Conservation (phyloP, 495 filamentous ascomycete genomes). For the Ascobolus immersus region DNA sequence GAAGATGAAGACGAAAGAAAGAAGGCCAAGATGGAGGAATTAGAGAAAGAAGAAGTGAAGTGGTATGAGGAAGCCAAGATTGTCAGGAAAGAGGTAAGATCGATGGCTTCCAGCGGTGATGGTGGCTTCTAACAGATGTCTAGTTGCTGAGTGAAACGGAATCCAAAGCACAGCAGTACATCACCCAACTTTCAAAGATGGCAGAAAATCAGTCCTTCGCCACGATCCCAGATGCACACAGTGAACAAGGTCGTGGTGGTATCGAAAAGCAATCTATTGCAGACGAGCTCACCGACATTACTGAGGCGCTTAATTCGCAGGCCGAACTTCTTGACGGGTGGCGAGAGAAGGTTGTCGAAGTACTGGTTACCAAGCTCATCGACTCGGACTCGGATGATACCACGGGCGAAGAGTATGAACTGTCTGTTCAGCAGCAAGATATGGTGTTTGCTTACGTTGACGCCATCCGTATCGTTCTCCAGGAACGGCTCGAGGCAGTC, state of each 20-base stretch:
- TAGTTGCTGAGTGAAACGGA: constrained; percentile 9
- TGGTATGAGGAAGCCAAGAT: constrained; percentile 51
- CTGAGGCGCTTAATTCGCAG: constrained; percentile 38
- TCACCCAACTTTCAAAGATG: constrained; percentile 25
- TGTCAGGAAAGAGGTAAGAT: constrained; percentile 39
- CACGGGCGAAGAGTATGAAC: constrained; percentile 71
- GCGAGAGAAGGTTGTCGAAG: constrained; percentile 40
- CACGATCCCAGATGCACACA: constrained; percentile 33
- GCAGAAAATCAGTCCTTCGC: constrained; percentile 28
- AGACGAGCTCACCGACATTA: constrained; percentile 29
- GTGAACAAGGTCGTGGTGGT: constrained; percentile 27
- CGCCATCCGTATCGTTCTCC: constrained; percentile 43
- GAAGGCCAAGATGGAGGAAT: constrained; percentile 24
- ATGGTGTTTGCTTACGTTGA: constrained; percentile 55
- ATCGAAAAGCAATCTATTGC: constrained; percentile 34
- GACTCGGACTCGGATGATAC: constrained; percentile 53
- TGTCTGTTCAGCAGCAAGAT: constrained; percentile 67
- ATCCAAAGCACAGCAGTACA: constrained; percentile 18
- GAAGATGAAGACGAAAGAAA: constrained; percentile 36
- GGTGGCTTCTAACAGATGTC: background rate
- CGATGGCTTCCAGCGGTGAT: background rate
- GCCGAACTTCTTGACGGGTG: constrained; percentile 42
- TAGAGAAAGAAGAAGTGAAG: constrained; percentile 44
- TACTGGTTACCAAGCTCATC: constrained; percentile 48
- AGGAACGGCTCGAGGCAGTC: constrained; percentile 51